phyloP scores from a whole-genome alignment of 2,329 filamentous ascomycete genomes.

The Hymenoscyphus salicellus region DNA sequence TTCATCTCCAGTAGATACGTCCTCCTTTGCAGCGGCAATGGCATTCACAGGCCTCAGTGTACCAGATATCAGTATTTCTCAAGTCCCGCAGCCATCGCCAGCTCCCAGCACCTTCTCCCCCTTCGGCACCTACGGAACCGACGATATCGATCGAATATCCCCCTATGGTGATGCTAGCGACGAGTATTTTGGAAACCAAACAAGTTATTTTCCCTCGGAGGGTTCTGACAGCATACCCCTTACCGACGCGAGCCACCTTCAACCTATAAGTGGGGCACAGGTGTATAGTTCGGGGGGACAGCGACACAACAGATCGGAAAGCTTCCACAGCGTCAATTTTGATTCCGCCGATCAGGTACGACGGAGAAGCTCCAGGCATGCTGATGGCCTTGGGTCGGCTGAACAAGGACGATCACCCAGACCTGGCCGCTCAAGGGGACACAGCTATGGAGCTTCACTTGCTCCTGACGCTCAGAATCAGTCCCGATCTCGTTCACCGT shows the following conservation, averaged over 20 bases:
- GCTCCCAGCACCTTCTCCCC: constrained; percentile 17
- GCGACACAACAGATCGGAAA: constrained; percentile 46
- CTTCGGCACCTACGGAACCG: constrained; percentile 29
- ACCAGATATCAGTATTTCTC: constrained; percentile 34
- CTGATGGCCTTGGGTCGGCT: constrained; percentile 58
- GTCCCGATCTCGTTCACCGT: constrained; percentile 52
- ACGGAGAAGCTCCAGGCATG: constrained; percentile 47
- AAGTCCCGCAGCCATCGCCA: constrained; percentile 28
- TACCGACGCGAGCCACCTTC: constrained; percentile 53
- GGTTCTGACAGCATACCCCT: constrained; percentile 57
- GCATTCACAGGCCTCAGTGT: constrained; percentile 37
- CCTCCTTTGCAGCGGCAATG: constrained; percentile 35
- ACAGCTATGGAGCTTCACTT: constrained; percentile 57
- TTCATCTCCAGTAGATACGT: constrained; percentile 32
- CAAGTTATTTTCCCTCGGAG: constrained; percentile 41
- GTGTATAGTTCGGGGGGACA: constrained; percentile 39
- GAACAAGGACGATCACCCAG: constrained; percentile 51
- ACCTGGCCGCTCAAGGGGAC: constrained; percentile 46
- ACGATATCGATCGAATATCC: constrained; percentile 27
- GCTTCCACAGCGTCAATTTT: constrained; percentile 54
- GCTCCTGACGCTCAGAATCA: constrained; percentile 45
- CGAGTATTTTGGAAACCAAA: constrained; percentile 11
- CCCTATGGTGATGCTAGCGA: constrained; percentile 31
- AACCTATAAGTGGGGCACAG: constrained; percentile 52
- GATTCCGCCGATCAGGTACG: constrained; percentile 38